A percentile compares a stretch with the other conserved stretches of the same genome.
Conservation (phyloP, 2,329 filamentous ascomycete species). For the Clarireedia homoeocarpa region DNA sequence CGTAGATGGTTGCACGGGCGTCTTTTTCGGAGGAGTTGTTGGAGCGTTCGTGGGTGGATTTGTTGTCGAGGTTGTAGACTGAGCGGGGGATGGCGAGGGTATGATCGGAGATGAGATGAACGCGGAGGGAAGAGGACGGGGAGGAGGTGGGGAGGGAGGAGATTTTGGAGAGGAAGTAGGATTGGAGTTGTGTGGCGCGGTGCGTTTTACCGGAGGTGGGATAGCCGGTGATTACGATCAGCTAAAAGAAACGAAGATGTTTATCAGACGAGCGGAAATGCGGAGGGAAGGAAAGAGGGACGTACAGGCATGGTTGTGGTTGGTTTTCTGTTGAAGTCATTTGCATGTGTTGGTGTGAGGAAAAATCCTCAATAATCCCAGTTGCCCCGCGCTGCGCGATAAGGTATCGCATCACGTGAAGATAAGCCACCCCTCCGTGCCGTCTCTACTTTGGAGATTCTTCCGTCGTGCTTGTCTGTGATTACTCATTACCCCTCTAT, state of each 20-base stretch:
- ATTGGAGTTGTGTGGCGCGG: constrained; percentile 56
- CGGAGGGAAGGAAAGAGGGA: not conserved
- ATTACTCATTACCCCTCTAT: too few species aligned
- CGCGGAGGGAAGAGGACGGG: constrained; percentile 41
- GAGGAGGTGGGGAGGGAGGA: constrained; percentile 27
- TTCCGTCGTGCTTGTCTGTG: too few species aligned
- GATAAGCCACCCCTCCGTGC: not conserved
- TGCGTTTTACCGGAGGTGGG: constrained; percentile 63
- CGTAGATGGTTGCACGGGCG: constrained; percentile 67
- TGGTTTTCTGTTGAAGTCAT: not conserved
- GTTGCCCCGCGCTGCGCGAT: not conserved
- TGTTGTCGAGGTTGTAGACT: constrained; percentile 59
- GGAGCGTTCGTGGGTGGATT: constrained; percentile 55
- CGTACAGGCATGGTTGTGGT: constrained; percentile 3
- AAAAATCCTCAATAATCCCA: not conserved
- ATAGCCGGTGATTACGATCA: constrained; percentile 59
- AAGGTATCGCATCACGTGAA: not conserved
- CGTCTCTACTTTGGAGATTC: too few species aligned
- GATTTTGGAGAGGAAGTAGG: constrained; percentile 53
- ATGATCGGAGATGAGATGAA: constrained; percentile 70
- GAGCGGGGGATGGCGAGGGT: constrained; percentile 59
- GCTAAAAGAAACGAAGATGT: constrained; percentile 33
- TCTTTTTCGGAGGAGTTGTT: constrained; percentile 75
- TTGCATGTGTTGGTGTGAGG: not conserved
- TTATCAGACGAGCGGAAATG: not conserved